Base-by-base conservation (phyloP, 345 rosid genomes). In the Populus ilicifolia region DNA sequence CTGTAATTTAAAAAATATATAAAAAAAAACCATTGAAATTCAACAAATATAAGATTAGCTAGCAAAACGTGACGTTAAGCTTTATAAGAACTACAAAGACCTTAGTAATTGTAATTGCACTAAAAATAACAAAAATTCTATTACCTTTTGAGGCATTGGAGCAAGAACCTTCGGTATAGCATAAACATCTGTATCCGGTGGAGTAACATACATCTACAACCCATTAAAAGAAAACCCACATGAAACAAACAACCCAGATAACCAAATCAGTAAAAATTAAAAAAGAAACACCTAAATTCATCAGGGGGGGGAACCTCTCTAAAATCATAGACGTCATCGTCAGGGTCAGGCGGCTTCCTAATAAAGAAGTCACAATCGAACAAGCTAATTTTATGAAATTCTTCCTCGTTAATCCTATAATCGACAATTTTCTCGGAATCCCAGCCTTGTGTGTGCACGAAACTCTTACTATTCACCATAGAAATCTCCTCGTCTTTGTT, bases 311-410 rank as follows among this genome's bases (percentile, higher is more conserved):
- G 36, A 9, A 91, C 99, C 98, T 95, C 99, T 65, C 97, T 86
- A 85, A 95, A 95, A 79, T 95, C 99, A 79, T 90, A 95, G 61
- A 95, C 99, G 85, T 93, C 96, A 59, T 89, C 83, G 71, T 95
- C 99, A 3, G 96, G 97, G 82, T 93, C 98, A 36, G 98, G 99
- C 1, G 99, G 97, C 80, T 90, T 93, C 85, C 99, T 83, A 67
- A 95, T 93, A 56, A 95, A 95, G 87, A 95, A 93, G 80, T 95
- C 98, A 69, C 98, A 95, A n/a, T 95, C 94, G 25, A 91, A 12
- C 82, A 95, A 82, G 83, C 94, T 84, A 56, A 95, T 88, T 84
- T 90, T 95, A 64, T 93, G 98, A 61, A 95, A 95, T 71, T 95
- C 99, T 25, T 89, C 92, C 86, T 95, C 99, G n/a, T 95, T 88